Evolutionary conservation across 2,329 filamentous ascomycete genomes (phyloP).

Genomic region (Calonectria hawksworthii): DNA sequence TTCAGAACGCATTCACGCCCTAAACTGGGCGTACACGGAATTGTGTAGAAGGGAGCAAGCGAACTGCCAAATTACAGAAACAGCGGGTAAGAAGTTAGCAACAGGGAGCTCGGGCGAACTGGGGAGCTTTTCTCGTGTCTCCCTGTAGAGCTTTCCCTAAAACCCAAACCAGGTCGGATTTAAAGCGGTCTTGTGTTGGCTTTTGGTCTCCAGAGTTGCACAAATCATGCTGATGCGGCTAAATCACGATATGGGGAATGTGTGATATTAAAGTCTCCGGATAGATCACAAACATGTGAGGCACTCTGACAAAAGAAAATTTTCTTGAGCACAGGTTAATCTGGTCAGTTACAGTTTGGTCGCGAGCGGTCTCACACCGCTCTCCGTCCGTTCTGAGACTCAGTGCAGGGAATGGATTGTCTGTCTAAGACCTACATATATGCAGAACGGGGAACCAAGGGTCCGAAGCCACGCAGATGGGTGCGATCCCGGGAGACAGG

Average conservation of each 20-base stretch:
- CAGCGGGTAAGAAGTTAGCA: background rate
- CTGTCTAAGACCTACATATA: constrained; percentile 31
- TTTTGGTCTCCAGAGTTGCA: background rate
- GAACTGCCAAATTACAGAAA: constrained; percentile 4
- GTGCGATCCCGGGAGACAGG: constrained; percentile 41
- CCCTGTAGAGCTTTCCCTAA: background rate
- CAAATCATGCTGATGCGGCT: too few relatives aligned
- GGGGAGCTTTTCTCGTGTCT: background rate
- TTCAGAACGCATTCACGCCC: background rate
- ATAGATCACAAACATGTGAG: constrained; percentile 34
- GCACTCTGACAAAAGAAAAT: constrained; percentile 22
- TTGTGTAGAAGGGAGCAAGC: background rate
- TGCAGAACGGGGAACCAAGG: constrained; percentile 32
- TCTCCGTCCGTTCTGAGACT: constrained; percentile 19
- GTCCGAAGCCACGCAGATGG: constrained; percentile 32
- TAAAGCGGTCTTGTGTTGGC: background rate
- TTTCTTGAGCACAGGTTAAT: background rate
- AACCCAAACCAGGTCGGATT: background rate
- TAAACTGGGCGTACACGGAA: background rate
- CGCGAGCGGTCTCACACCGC: constrained; percentile 26
- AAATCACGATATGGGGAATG: background rate
- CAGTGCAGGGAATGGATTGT: constrained; percentile 37
- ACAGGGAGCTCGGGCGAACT: background rate
- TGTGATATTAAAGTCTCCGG: constrained; percentile 12
- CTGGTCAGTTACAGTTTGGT: constrained; percentile 26